A percentile compares a stretch with the other conserved stretches of the same genome.
phyloP scores from a whole-genome alignment of 2,329 filamentous ascomycete genomes.

The Pseudogymnoascus sp. region DNA sequence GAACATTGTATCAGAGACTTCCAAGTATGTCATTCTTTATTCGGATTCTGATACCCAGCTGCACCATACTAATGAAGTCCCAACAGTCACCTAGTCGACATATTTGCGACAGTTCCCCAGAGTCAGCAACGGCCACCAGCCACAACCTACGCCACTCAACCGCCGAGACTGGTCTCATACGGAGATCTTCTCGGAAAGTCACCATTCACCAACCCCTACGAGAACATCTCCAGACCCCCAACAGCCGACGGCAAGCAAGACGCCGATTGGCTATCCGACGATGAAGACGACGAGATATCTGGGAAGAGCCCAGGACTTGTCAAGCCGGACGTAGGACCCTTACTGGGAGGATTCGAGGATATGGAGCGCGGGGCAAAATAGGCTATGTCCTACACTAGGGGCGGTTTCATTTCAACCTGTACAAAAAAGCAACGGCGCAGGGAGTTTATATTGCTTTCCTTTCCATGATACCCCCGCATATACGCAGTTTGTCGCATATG shows the following conservation, averaged over 20 bases:
- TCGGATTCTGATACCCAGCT: constrained; percentile 10
- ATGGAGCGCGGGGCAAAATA: constrained; percentile 27
- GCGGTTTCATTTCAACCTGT: neutral
- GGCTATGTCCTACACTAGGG: constrained; percentile 16
- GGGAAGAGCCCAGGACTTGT: constrained; percentile 23
- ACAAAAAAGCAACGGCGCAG: neutral
- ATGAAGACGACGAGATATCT: constrained; percentile 26
- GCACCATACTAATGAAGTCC: neutral
- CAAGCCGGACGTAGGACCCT: constrained; percentile 29
- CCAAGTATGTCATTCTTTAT: constrained; percentile 43
- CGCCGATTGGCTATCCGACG: constrained; percentile 40
- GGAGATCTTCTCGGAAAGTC: constrained; percentile 56
- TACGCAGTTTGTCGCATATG: neutral
- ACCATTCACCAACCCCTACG: constrained; percentile 36
- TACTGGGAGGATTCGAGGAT: constrained; percentile 30
- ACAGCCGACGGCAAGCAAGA: neutral
- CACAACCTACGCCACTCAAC: constrained; percentile 44
- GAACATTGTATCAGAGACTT: constrained; percentile 56
- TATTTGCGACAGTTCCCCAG: constrained; percentile 57
- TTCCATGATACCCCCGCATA: neutral
- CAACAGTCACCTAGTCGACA: constrained; percentile 57
- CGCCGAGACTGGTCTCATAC: constrained; percentile 50
- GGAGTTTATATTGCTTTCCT: neutral
- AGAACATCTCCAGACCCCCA: constrained; percentile 19
- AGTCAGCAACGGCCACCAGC: constrained; percentile 33